Base-by-base conservation (phyloP, 495 filamentous ascomycete species). In the Pseudevernia furfuracea region DNA sequence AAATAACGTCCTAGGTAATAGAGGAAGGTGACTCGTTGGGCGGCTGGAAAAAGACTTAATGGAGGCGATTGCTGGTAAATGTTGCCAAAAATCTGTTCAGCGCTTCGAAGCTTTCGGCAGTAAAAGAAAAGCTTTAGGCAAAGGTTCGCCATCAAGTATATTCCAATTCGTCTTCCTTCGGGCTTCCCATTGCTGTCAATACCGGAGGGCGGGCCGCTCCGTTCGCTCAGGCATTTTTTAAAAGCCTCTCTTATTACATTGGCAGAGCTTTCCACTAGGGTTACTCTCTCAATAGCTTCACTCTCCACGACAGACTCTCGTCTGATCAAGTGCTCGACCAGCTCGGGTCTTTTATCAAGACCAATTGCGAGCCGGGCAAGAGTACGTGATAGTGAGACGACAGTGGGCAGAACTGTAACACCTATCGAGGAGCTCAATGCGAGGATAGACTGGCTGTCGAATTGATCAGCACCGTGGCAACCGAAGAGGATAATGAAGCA, bases 1-100 rank as follows among this genome's bases (percentile, higher is more conserved):
- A 89, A 81, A 71, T 92, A 96, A 46, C 92, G 88, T 37, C 93
- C 93, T 23, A 96, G 88, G 71, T 96, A 97, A 75, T 96, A 97
- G 9, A 96, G 85, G 72, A 92, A 97, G 28, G 93, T 92, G 36
- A 95, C 89, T 48, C 90, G 84, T 64, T 97, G 90, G 14, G 90
- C 82, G n/a, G 90, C 90, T 21, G 93, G 90, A 71, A 92, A 96
- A 49, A 87, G 78, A 5, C 79, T 77, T 21, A 96, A 79, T 0
- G 89, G 89, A 8, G 92, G 90, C 3, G 90, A 91, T 66, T 87
- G 86, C 43, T 90, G 85, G 67, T 84, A 87, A 70, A 97, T 90
- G 69, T 95, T 96, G 66, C 86, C 87, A 73, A 96, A 92, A 74
- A 97, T 89, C 66, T 91, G 89, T 58, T 90, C 86, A 17, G 90